Evolutionary conservation across 495 filamentous ascomycete genomes (phyloP), one percentile per base, ranked within the genome.

Genomic region (Podospora comata): DNA sequence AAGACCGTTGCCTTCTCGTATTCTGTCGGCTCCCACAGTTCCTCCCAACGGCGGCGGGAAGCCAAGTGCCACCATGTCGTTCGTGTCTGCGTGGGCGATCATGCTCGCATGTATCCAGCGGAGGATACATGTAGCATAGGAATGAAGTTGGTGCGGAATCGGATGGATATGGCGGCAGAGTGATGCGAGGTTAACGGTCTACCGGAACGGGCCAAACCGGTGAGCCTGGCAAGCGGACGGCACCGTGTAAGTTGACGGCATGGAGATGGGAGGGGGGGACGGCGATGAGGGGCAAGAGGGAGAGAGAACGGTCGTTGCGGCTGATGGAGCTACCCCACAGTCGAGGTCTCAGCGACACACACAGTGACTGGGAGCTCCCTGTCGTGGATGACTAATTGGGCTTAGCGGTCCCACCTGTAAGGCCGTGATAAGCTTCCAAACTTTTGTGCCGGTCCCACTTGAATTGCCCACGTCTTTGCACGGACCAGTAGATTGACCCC

Each of bases 1-100:
- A 23, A 57, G 32, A 11, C 39, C 39, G 57, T 53, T 55, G 28
- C 57, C 23, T 62, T 62, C 59, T 34, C 58, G n/a, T 32, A 53
- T 62, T 32, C 30, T 56, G 64, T 30, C 16, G 44, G n/a, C 23
- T 32, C 30, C 55, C 44, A 27, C n/a, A 6, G 34, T 56, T 30
- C 44, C 30, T 58, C 20, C 55, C 30, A 48, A 48, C 39, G 5
- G 39, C 15, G 9, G 39, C 39, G 39, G 39, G 13, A 48, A 48
- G 39, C 18, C 39, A 48, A 48, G 39, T 48, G 39, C 13, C 39
- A 48, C 39, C 39, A 48, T 13, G 3, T 9, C 2, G 39, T 48
- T 48, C 39, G 39, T 48, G 39, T 48, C 39, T 48, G 39, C 39
- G 39, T 48, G 39, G 39, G 39, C 39, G 39, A 48, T 13, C 9